Evolutionary conservation across 371 early-diverging fungal species (phyloP).

Genomic region (Mortierella sp.): DNA sequence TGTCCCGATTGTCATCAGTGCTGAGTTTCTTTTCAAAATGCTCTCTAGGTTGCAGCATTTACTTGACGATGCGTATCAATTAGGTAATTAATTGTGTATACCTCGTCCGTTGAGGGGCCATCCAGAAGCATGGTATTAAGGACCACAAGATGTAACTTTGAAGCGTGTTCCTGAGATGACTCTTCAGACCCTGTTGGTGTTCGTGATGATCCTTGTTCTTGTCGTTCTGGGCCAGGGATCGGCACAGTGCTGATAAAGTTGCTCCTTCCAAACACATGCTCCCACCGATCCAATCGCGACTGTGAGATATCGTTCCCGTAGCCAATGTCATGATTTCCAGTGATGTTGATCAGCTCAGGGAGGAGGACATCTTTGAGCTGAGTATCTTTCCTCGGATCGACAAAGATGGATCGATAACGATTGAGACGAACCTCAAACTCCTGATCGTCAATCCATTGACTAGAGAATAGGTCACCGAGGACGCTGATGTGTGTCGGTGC

Average conservation of each 20-base stretch:
- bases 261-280: slow-evolving; percentile 58
- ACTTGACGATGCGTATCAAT: too few relatives aligned
- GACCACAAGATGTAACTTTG: slow-evolving; percentile 45
- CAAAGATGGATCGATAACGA: slow-evolving; percentile 62
- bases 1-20: too few relatives aligned
- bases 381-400: too few relatives aligned
- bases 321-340: slow-evolving; percentile 71
- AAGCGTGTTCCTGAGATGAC: neutral
- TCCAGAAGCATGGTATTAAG: slow-evolving; percentile 67
- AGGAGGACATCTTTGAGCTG: too few relatives aligned
- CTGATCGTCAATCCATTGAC: slow-evolving; percentile 60
- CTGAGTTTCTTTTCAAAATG: too few relatives aligned
- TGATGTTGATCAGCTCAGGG: slow-evolving; percentile 56
- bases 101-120: slow-evolving; percentile 54
- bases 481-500: slow-evolving; percentile 59
- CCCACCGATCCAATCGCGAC: slow-evolving; percentile 58
- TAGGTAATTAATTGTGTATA: too few relatives aligned
- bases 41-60: too few relatives aligned
- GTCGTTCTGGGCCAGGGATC: slow-evolving; percentile 10
- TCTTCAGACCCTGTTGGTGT: neutral
- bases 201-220: slow-evolving; percentile 3
- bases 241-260: slow-evolving; percentile 45
- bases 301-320: slow-evolving; percentile 62
- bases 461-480: slow-evolving; percentile 67
- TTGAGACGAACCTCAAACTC: slow-evolving; percentile 61